Percentiles rank a stretch among this genome's conserved stretches.
phyloP scores from a whole-genome alignment of 768 basidiomycete genomes.

The Lanmaoa pseudosensibilis region DNA sequence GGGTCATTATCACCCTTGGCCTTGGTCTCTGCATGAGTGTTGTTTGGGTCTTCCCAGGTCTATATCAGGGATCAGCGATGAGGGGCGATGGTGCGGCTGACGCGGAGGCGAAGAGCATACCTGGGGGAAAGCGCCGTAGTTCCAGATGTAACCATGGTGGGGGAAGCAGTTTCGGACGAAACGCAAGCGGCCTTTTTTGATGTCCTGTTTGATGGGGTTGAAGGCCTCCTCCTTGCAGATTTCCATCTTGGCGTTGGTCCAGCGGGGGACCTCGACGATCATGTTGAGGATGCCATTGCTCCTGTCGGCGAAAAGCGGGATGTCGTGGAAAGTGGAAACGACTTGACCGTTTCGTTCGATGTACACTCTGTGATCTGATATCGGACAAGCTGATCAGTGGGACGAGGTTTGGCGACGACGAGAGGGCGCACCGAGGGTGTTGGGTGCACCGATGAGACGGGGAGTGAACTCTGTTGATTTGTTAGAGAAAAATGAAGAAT shows the following conservation, averaged over 20 bases:
- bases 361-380: constrained; percentile 90
- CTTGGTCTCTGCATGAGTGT: constrained; percentile 92
- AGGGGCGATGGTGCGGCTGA: not conserved
- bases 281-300: constrained; percentile 96
- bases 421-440: constrained; percentile 79
- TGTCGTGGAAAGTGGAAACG: constrained; percentile 90
- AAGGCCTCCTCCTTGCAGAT: constrained; percentile 97
- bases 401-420: constrained; percentile 5
- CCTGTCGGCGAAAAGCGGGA: constrained; percentile 97
- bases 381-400: constrained; percentile 22
- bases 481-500: constrained; percentile 2
- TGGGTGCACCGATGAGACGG: constrained; percentile 81
- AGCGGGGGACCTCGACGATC: constrained; percentile 97
- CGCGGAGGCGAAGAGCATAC: constrained; percentile 39
- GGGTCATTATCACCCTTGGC: constrained; percentile 99
- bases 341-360: constrained; percentile 87
- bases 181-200: constrained; percentile 94
- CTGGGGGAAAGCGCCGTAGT: constrained; percentile 99
- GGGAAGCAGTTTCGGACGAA: constrained; percentile 99
- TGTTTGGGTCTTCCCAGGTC: constrained; percentile 97
- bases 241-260: constrained; percentile 99
- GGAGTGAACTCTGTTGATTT: constrained; percentile 57
- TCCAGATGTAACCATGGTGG: constrained; percentile 99
- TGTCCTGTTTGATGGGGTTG: constrained; percentile 99
- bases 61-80: constrained; percentile 41